Evolutionary conservation across 441 rosid genomes (phyloP), one percentile per base, ranked within the genome.

Genomic region (Viola pubescens): DNA sequence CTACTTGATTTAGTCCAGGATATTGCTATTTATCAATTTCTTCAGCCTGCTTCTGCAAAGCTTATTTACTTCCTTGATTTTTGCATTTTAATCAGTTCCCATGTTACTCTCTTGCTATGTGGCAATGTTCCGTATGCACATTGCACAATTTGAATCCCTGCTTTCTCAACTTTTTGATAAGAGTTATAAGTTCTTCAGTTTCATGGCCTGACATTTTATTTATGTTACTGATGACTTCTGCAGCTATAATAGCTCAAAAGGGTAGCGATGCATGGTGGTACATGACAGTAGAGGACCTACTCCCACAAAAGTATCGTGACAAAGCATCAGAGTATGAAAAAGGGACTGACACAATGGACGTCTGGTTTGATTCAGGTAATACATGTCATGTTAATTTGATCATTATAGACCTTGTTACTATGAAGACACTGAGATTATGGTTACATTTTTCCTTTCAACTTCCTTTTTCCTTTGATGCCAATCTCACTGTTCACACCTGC

Each of bases 201-300:
- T 44, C 7, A 37, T 54, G 9, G 51, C 50, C 37, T 54, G 53
- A 58, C 48, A 39, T 19, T 51, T 50, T 51, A 39, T 60, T 62
- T 48, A 7, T 37, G 14, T 45, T 53, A 63, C 42, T 67, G 37
- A 43, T 45, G 4, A 45, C 43, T 50, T 56, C 70, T 62, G 68
- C 88, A 94, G 97, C 84, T 64, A 79, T 90, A 75, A 78, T 88
- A 71, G 75, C 82, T 66, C 79, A 79, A 64, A 94, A 84, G 76
- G 97, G 99, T 48, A 90, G 97, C 50, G 99, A 94, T 54, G 96
- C 90, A 40, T 94, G 99, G 99, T 94, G 99, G 99, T 85, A 94
- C 70, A 88, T 90, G 99, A 72, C 77, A 61, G 89, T 83, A 60
- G 87, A 82, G 74, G 94, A 90, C 69, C 75, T 94, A 54, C 94